Evolutionary conservation across 2,329 filamentous ascomycete species (phyloP).

Genomic region (Sarocladiaceae sp.): DNA sequence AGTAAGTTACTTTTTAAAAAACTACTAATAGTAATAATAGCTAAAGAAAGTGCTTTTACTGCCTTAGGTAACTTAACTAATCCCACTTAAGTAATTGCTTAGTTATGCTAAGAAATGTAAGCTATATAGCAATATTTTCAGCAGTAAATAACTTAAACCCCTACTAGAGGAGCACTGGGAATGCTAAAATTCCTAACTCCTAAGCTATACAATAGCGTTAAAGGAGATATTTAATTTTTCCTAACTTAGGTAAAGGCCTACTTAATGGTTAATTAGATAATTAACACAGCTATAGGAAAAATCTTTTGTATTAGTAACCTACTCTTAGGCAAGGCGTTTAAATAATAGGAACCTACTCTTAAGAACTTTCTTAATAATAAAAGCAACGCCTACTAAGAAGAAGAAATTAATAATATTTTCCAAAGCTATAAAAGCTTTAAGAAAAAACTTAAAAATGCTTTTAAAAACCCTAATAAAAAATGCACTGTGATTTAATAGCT

Average conservation of each 20-base stretch:
- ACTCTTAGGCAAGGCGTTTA: neutral
- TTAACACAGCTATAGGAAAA: neutral
- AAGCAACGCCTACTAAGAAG: neutral
- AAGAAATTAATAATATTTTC: neutral
- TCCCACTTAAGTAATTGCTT: neutral
- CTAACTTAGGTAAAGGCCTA: neutral
- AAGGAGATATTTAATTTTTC: neutral
- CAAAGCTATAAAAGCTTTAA: neutral
- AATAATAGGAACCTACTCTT: neutral
- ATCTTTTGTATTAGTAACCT: neutral
- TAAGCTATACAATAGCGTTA: neutral
- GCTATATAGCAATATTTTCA: neutral
- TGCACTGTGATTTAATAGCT: neutral
- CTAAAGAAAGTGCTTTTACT: neutral
- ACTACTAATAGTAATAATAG: neutral
- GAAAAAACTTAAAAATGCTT: neutral
- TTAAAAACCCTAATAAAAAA: neutral
- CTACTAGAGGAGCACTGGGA: neutral
- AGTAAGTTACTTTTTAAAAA: neutral
- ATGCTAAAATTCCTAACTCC: neutral
- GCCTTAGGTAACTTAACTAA: neutral
- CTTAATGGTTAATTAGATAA: neutral
- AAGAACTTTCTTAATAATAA: neutral
- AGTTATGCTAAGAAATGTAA: neutral
- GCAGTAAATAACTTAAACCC: neutral